Conservation (phyloP, 179 eudicot species). For the Actinidia chinensis region DNA sequence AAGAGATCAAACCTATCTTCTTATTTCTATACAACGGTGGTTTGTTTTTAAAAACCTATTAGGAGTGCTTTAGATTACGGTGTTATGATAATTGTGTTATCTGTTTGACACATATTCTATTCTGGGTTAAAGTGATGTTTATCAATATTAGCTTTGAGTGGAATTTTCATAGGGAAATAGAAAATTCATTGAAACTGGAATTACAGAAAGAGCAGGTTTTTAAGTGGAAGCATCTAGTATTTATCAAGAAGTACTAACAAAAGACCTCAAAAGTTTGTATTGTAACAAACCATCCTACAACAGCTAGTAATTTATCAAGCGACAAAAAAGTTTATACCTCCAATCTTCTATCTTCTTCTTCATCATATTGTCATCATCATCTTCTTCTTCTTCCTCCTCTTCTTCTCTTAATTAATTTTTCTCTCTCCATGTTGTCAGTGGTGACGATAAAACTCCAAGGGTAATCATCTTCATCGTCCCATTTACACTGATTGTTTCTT, state of each 20-base stretch:
- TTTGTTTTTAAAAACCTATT: too few relatives aligned
- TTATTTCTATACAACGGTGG: too few relatives aligned
- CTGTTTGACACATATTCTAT: too few relatives aligned
- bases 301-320: background rate
- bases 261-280: conserved; percentile 5
- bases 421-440: conserved; percentile 47
- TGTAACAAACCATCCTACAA: background rate
- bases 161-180: background rate
- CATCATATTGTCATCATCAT: conserved; percentile 61
- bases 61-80: too few relatives aligned
- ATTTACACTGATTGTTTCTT: conserved; percentile 15
- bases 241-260: background rate
- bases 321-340: background rate
- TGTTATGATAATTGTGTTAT: too few relatives aligned
- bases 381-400: conserved; percentile 50
- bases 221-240: background rate
- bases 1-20: too few relatives aligned
- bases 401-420: conserved; percentile 35
- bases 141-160: too few relatives aligned
- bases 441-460: conserved; percentile 80
- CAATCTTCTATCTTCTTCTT: conserved; percentile 23
- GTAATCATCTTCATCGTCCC: conserved; percentile 50
- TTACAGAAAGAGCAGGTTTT: background rate
- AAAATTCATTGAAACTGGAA: background rate
- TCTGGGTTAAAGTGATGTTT: too few relatives aligned